Percentiles rank a stretch among this genome's conserved stretches.
Evolutionary conservation across 2,329 filamentous ascomycete species (phyloP).

Genomic region (Penicillium griseofulvum): DNA sequence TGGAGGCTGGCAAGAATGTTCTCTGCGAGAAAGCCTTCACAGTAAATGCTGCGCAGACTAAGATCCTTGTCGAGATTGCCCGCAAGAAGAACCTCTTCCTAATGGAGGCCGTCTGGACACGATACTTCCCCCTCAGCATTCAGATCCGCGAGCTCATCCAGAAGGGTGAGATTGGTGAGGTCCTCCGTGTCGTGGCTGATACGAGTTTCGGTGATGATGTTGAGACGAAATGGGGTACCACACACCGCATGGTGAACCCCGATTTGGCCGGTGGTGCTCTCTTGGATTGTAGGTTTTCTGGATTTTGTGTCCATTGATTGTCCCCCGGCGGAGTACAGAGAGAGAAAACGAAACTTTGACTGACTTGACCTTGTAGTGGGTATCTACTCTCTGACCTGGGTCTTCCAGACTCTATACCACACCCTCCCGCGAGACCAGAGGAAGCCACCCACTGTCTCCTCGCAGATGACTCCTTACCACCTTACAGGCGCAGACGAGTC

Average conservation of each 20-base stretch:
- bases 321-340: not conserved
- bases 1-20: constrained; percentile 81
- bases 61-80: constrained; percentile 69
- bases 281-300: constrained; percentile 58
- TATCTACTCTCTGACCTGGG: constrained; percentile 86
- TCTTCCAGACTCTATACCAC: constrained; percentile 86
- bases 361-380: constrained; percentile 52
- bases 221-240: constrained; percentile 58
- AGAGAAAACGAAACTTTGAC: not conserved
- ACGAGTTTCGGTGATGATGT: constrained; percentile 62
- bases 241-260: constrained; percentile 76
- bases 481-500: constrained; percentile 72
- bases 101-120: constrained; percentile 88
- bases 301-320: not conserved
- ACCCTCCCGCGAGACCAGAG: constrained; percentile 64
- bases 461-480: constrained; percentile 69
- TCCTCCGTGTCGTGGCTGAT: constrained; percentile 58
- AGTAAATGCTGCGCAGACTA: constrained; percentile 74
- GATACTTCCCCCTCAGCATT: constrained; percentile 81
- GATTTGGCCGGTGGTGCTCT: constrained; percentile 80
- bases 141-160: constrained; percentile 57
- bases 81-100: constrained; percentile 70
- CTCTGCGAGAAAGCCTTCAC: constrained; percentile 91
- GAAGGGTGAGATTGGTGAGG: constrained; percentile 60
- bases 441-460: constrained; percentile 62